phyloP scores from a whole-genome alignment of 176 grass and related monocot genomes.

The barley (Hordeum vulgare) region DNA sequence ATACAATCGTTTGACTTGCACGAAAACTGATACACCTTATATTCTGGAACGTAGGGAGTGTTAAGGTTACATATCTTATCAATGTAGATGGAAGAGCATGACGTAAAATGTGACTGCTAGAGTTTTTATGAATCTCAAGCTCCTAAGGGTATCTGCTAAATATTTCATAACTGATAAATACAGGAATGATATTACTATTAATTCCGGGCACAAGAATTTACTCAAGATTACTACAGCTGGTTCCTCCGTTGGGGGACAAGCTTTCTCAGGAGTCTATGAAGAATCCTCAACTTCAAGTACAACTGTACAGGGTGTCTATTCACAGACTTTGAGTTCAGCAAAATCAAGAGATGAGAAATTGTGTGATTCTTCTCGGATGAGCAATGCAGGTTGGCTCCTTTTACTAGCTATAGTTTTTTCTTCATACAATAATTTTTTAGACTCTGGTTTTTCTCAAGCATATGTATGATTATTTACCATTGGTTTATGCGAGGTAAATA shows the following conservation, averaged over 20 bases:
- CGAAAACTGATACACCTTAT: too few species aligned
- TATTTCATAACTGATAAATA: slow-evolving; percentile 35
- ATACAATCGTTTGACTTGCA: too few species aligned
- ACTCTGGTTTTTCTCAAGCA: background rate
- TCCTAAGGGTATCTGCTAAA: background rate
- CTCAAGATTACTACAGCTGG: slow-evolving; percentile 16
- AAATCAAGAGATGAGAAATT: slow-evolving; percentile 39
- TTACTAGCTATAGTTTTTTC: background rate
- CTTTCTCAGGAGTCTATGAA: slow-evolving; percentile 12
- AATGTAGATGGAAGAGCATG: background rate
- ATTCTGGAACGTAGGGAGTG: too few species aligned
- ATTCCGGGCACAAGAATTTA: slow-evolving; percentile 35
- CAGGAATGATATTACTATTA: slow-evolving; percentile 27
- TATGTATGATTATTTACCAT: background rate
- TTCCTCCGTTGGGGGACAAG: slow-evolving; percentile 17
- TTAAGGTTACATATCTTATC: background rate
- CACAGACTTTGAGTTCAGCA: slow-evolving; percentile 26
- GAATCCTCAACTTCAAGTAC: slow-evolving; percentile 45
- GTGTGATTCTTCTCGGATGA: slow-evolving; percentile 26
- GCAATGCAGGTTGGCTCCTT: slow-evolving; percentile 43
- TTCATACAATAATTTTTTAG: background rate
- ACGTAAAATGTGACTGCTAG: slow-evolving; percentile 11
- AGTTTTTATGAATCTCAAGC: background rate
- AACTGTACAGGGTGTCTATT: slow-evolving; percentile 12
- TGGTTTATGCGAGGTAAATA: background rate